These are phyloP conservation scores for Paramecium sexaurelia DNA, from an alignment of 73 alveolate species.

Conservation along the genomic window DNA sequence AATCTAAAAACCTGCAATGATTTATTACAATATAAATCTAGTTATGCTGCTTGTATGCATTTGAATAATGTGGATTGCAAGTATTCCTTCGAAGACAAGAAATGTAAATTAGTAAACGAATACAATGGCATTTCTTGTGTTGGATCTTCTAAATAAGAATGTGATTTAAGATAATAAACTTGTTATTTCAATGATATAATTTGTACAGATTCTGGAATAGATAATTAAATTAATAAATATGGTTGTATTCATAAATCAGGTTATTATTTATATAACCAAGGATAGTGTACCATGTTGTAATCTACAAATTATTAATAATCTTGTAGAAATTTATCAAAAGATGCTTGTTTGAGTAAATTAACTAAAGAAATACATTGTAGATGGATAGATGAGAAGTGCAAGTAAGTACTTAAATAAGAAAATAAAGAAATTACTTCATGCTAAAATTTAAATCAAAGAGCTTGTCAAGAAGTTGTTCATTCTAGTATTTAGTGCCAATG, in stretches of 20 bases:
- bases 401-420: not conserved
- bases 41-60: not conserved
- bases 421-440: not conserved
- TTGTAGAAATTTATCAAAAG: not conserved
- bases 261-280: not conserved
- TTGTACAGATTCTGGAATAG: not conserved
- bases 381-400: not conserved
- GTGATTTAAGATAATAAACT: not conserved
- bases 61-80: not conserved
- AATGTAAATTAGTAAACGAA: not conserved
- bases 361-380: not conserved
- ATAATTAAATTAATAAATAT: not conserved
- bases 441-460: not conserved
- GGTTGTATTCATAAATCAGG: not conserved
- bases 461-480: not conserved
- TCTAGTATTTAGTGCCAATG: not conserved
- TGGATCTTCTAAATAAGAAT: not conserved
- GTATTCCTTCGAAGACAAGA: not conserved
- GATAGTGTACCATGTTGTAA: not conserved
- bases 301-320: not conserved
- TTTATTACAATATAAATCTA: not conserved
- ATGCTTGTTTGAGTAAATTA: not conserved
- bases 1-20: not conserved
- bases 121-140: not conserved
- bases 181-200: not conserved